Evolutionary conservation across 768 basidiomycete species (phyloP).

Genomic region (Megacollybia marginata): DNA sequence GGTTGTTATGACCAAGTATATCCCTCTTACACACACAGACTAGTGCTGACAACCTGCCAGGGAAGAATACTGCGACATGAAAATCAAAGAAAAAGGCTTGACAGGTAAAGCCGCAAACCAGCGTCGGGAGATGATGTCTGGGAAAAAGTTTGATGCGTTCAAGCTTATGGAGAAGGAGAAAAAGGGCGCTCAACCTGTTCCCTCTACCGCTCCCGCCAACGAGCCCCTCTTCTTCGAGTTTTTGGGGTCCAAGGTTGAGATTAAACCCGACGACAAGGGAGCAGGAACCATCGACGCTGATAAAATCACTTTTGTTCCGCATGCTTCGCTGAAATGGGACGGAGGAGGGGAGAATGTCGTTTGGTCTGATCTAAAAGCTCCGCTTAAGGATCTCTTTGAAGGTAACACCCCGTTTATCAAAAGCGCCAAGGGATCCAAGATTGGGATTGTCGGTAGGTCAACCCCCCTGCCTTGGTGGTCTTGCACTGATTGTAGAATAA

Average conservation of each 20-base stretch:
- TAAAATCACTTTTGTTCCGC: too few relatives aligned
- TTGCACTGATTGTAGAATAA: too few relatives aligned
- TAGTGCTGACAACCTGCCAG: too few relatives aligned
- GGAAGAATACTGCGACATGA: slow-evolving; percentile 89
- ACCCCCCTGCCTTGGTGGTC: too few relatives aligned
- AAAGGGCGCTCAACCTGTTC: too few relatives aligned
- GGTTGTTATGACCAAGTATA: slow-evolving; percentile 82
- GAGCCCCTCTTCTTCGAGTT: slow-evolving; percentile 69
- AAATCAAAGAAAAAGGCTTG: slow-evolving; percentile 90
- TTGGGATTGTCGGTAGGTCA: slow-evolving; percentile 43
- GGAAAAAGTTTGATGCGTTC: slow-evolving; percentile 75
- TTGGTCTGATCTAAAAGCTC: slow-evolving; percentile 24
- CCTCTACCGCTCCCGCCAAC: slow-evolving; percentile 8
- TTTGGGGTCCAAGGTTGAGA: slow-evolving; percentile 61
- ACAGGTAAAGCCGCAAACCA: slow-evolving; percentile 61
- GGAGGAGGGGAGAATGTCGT: too few relatives aligned
- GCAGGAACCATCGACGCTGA: too few relatives aligned
- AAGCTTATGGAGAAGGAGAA: slow-evolving; percentile 11
- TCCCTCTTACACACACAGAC: too few relatives aligned
- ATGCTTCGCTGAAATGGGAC: too few relatives aligned
- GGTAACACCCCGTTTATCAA: slow-evolving; percentile 46
- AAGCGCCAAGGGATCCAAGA: slow-evolving; percentile 35
- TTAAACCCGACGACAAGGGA: slow-evolving; percentile 47
- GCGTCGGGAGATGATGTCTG: slow-evolving; percentile 47
- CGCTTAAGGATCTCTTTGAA: slow-evolving; percentile 43